Percentiles rank a stretch among this genome's conserved stretches.
Evolutionary conservation across 2,329 filamentous ascomycete genomes (phyloP).

Genomic region (Biscogniauxia marginata): DNA sequence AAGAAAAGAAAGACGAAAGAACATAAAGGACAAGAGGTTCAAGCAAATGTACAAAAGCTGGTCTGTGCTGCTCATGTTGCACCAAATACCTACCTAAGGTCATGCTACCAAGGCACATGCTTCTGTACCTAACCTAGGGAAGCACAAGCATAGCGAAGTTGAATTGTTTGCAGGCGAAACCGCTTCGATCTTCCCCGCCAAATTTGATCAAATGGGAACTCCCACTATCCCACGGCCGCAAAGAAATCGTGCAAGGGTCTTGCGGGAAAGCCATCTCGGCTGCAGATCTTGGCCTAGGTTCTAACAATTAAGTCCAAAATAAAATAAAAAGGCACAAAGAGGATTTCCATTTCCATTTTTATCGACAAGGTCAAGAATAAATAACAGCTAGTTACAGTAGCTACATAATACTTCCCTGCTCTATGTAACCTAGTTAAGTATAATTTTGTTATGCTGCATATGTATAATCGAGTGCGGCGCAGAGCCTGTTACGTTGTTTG

Average conservation of each 20-base stretch:
- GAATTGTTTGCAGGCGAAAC: slow-evolving; percentile 8
- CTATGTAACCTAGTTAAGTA: too few relatives aligned
- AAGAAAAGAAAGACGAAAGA: neutral
- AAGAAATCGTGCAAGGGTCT: slow-evolving; percentile 7
- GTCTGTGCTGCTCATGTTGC: neutral
- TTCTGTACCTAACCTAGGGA: too few relatives aligned
- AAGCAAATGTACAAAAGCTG: neutral
- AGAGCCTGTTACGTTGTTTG: neutral
- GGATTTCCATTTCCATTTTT: slow-evolving; percentile 2
- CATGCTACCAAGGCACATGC: neutral
- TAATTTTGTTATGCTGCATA: neutral
- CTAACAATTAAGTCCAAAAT: neutral
- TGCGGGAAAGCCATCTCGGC: slow-evolving; percentile 6
- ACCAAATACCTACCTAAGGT: neutral
- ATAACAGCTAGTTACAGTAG: slow-evolving; percentile 7
- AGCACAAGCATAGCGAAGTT: slow-evolving; percentile 1
- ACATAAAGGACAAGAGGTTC: neutral
- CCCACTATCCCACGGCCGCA: slow-evolving; percentile 13
- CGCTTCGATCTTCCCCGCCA: slow-evolving; percentile 10
- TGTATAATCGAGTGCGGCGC: neutral
- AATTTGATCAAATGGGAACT: slow-evolving; percentile 16
- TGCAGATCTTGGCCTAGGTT: slow-evolving; percentile 11
- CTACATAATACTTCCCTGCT: too few relatives aligned
- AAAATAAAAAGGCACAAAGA: neutral
- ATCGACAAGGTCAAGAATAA: slow-evolving; percentile 8